Base-by-base conservation (phyloP, 305 asterid genomes). In the Fraxinus sp. region DNA sequence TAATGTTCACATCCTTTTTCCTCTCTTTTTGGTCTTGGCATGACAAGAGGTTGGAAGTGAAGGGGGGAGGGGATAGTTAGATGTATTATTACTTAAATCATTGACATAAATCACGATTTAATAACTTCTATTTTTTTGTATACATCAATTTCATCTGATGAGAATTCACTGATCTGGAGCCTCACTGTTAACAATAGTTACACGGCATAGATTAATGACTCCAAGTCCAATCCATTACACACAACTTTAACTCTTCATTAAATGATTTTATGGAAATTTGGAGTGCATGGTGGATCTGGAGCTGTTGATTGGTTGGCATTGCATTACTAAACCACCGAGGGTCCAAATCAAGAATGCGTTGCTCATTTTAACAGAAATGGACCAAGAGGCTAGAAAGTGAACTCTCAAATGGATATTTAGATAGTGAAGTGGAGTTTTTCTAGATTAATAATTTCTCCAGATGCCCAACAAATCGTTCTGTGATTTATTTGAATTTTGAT, bases 141-240 rank as follows among this genome's bases (percentile, higher is more conserved):
- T 66, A 1, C 74, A 3, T 18, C 74, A 66, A 66, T 32, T 70
- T 26, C 74, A 26, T 66, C 35, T 32, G 72, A 24, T 49, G 71
- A 78, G 18, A 26, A 71, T 70, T 82, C 74, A 13, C 36, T 79
- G 18, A 52, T n/a, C 68, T 8, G 44, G 68, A 70, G 52, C 81
- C 79, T 14, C 76, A 14, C 46, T 55, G 79, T 32, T 32, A 66
- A 62, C 14, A 26, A n/a, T 66, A 11, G 36, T 66, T 66, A 28
- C 74, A 32, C 5, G 7, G 41, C 76, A 70, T 14, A 28, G 24
- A 30, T 32, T n/a, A 70, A 14, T 16, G 11, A 70, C 44, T 70
- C 30, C 44, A 13, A 22, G 33, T 30, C 33, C 33, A 30, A 30
- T 62, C 71, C 32, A 22, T 62, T 26, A 22, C 71, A 62, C 32